phyloP scores from a whole-genome alignment of 1,284 basidiomycete species.

The Xerocomus minutiporus region DNA sequence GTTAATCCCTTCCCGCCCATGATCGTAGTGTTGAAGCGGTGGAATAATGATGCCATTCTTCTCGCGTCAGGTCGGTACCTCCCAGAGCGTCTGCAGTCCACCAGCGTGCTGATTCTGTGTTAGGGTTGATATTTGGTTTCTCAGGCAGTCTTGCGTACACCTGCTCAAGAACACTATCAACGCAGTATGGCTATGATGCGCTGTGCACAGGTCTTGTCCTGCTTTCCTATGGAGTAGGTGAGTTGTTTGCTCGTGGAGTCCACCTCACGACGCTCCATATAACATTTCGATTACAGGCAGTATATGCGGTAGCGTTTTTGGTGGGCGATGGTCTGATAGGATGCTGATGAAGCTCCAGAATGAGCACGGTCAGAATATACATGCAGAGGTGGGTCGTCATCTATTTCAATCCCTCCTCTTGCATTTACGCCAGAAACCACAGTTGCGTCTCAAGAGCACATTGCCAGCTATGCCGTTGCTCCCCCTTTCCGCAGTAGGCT shows the following conservation, averaged over 20 bases:
- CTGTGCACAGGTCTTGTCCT: slow-evolving; percentile 74
- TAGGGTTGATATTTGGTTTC: slow-evolving; percentile 68
- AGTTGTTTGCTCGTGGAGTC: slow-evolving; percentile 10
- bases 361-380: slow-evolving; percentile 54
- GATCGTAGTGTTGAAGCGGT: slow-evolving; percentile 51
- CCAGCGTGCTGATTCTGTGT: slow-evolving; percentile 1
- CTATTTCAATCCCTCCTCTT: background rate
- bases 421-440: background rate
- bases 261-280: background rate
- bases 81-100: background rate
- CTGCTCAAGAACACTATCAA: slow-evolving; percentile 64
- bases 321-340: slow-evolving; percentile 77
- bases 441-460: slow-evolving; percentile 74
- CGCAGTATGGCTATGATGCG: slow-evolving; percentile 64
- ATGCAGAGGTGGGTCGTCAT: slow-evolving; percentile 54
- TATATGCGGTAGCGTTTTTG: slow-evolving; percentile 66
- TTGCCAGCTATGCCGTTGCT: slow-evolving; percentile 49
- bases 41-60: slow-evolving; percentile 67
- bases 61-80: slow-evolving; percentile 36
- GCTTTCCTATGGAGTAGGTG: slow-evolving; percentile 67
- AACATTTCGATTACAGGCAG: slow-evolving; percentile 43
- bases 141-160: slow-evolving; percentile 71
- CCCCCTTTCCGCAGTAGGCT: slow-evolving; percentile 59
- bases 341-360: slow-evolving; percentile 53
- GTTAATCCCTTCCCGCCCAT: slow-evolving; percentile 71